Percentiles rank a stretch among this genome's conserved stretches.
Conservation (phyloP, 1,284 basidiomycete genomes). For the Malassezia yamatoensis region DNA sequence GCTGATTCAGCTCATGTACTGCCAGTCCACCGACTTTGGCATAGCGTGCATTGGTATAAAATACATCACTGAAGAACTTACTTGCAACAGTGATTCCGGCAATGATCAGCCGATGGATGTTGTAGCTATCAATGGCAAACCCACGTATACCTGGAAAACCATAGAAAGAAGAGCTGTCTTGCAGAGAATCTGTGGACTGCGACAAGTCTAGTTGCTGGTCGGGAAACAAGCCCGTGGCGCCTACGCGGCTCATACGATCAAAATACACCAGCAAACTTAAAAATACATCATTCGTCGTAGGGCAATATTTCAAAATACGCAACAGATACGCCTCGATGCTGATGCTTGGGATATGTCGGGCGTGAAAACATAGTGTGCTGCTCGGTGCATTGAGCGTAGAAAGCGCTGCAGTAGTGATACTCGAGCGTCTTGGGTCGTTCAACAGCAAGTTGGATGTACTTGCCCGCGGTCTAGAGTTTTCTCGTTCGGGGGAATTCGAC, state of each 20-base stretch:
- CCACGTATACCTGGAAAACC: conserved; percentile 50
- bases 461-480: background rate
- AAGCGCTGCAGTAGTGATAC: conserved; percentile 64
- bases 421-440: conserved; percentile 25
- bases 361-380: conserved; percentile 83
- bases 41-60: conserved; percentile 98
- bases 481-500: background rate
- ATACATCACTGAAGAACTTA: conserved; percentile 98
- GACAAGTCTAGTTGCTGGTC: conserved; percentile 1
- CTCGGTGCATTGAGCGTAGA: conserved; percentile 66
- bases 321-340: conserved; percentile 86
- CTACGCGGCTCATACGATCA: conserved; percentile 60
- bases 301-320: conserved; percentile 94
- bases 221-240: conserved; percentile 13
- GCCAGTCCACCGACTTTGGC: conserved; percentile 96
- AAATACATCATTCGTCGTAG: conserved; percentile 95
- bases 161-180: conserved; percentile 2
- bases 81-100: conserved; percentile 94
- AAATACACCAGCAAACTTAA: conserved; percentile 89
- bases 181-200: too few species aligned
- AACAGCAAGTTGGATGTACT: conserved; percentile 3
- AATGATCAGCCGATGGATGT: conserved; percentile 89
- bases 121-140: conserved; percentile 93
- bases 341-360: conserved; percentile 87
- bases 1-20: conserved; percentile 83